Percentiles rank a stretch among this genome's conserved stretches.
phyloP scores from a whole-genome alignment of 2,329 filamentous ascomycete genomes.

The Dendryphion nanum region DNA sequence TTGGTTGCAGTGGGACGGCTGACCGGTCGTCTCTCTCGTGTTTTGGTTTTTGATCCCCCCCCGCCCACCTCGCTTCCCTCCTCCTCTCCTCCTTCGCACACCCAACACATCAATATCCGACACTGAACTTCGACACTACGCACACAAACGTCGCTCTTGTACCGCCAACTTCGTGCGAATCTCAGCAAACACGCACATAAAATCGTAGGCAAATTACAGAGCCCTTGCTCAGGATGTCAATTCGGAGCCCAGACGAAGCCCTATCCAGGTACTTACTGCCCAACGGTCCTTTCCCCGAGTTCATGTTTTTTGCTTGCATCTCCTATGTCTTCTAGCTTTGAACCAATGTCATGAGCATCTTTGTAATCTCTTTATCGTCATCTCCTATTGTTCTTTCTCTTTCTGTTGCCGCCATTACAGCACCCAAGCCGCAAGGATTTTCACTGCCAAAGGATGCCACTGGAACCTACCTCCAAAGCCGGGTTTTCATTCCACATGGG shows the following conservation, averaged over 20 bases:
- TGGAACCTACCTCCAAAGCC: too few species aligned
- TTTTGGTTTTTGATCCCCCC: conserved; percentile 22
- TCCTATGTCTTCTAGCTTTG: conserved; percentile 13
- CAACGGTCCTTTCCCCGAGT: conserved; percentile 35
- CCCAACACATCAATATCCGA: conserved; percentile 17
- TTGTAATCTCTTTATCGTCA: conserved; percentile 18
- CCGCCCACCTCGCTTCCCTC: conserved; percentile 16
- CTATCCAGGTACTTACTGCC: conserved; percentile 44
- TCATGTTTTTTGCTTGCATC: conserved; percentile 16
- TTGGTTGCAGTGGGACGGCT: conserved; percentile 23
- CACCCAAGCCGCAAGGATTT: too few species aligned
- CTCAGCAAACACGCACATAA: conserved; percentile 10
- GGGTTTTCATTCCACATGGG: too few species aligned
- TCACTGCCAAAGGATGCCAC: too few species aligned
- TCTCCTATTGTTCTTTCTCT: conserved; percentile 21
- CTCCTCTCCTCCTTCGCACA: conserved; percentile 23
- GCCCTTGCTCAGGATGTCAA: conserved; percentile 44
- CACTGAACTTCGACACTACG: conserved; percentile 7
- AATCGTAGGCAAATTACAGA: conserved; percentile 24
- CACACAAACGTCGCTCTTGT: conserved; percentile 6
- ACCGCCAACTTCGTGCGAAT: conserved; percentile 14
- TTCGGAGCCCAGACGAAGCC: conserved; percentile 43
- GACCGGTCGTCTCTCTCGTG: conserved; percentile 27
- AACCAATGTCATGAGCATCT: conserved; percentile 23
- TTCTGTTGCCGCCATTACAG: conserved; percentile 31